Base-by-base conservation (phyloP, 345 rosid genomes). In the Boechera retrofracta region DNA sequence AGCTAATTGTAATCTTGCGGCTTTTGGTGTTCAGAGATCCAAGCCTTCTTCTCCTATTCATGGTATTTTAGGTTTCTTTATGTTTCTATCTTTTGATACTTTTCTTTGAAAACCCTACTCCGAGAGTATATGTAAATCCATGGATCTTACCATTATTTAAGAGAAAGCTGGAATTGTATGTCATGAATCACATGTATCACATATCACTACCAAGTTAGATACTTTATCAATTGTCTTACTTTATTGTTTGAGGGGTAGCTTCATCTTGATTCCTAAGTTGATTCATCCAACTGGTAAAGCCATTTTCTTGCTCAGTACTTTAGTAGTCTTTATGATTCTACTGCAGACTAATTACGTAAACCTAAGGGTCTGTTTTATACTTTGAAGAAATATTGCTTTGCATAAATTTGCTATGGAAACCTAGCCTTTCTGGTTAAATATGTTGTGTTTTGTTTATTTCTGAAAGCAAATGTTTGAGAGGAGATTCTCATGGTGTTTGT, bases 1-100 rank as follows among this genome's bases (percentile, higher is more conserved):
- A 81, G 97, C 98, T 24, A 94, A 92, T 64, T 94, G 98, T 82
- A 94, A 94, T 79, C 97, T 94, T 71, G 98, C 97, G 13, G 93
- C 91, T 67, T 79, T 94, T 78, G 98, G 98, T 77, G 86, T 88
- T 75, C 98, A 94, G 79, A 91, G 96, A 94, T 94, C 97, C 76
- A 91, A 94, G 81, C 97, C 98, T 70, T 90, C 98, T 60, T 91
- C 97, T 54, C 97, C 95, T 18, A 82, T 90, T 77, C 94, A 88
- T 66, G 98, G 97, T 91, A 85, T 71, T 47, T 57, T 3, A 2
- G 6, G 45, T 31, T 38, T 32, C 33, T 51, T 44, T 44, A 13
- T 11, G 7, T 35, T 35, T 11, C 5, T 41, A 0, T 61, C 5
- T 48, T 18, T 38, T 70, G 13, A 31, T 76, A 44, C 7, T 44